Evolutionary conservation across 345 rosid genomes (phyloP), one percentile per base, ranked within the genome.

Genomic region (Odontarrhena argentea): DNA sequence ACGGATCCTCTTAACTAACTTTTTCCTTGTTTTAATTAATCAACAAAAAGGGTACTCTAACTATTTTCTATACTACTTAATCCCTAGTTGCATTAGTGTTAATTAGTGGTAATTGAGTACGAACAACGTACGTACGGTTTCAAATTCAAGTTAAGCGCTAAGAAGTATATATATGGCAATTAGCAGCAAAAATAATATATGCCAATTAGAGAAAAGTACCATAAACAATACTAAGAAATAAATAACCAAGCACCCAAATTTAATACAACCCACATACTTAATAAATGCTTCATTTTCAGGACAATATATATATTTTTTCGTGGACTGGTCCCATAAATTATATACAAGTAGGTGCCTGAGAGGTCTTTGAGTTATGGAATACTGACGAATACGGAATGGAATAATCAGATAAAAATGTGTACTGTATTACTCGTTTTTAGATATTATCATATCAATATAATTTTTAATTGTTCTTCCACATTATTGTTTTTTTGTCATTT

Each of bases 81-180:
- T 28, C 9, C 22, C n/a, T 37, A 58, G 34, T 28, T 59, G 65
- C 49, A 3, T 58, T 40, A 41, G 42, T 26, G 18, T 45, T 49
- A 49, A 2, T 36, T 28, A 41, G 40, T 37, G 26, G 38, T 49
- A 14, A 1, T 26, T 56, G 15, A 35, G 35, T 22, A 55, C 55
- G 37, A 37, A 68, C 36, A 37, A 8, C 15, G 47, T 47, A 40
- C 25, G 47, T 25, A 68, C 69, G 59, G 56, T 47, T 42, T 45
- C 9, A 24, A 34, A 6, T 18, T 35, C 6, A 18, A 37, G 12
- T 36, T 36, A 22, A 48, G 46, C 32, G 12, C 36, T 32, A 32
- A 32, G 36, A 32, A 32, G 36, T 32, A 32, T 32, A 32, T 5
- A 32, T 32, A 32, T 32, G 36, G 36, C 36, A 32, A 32, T 18